phyloP scores from a whole-genome alignment of 2,329 filamentous ascomycete species.

The Cercospora sp. region DNA sequence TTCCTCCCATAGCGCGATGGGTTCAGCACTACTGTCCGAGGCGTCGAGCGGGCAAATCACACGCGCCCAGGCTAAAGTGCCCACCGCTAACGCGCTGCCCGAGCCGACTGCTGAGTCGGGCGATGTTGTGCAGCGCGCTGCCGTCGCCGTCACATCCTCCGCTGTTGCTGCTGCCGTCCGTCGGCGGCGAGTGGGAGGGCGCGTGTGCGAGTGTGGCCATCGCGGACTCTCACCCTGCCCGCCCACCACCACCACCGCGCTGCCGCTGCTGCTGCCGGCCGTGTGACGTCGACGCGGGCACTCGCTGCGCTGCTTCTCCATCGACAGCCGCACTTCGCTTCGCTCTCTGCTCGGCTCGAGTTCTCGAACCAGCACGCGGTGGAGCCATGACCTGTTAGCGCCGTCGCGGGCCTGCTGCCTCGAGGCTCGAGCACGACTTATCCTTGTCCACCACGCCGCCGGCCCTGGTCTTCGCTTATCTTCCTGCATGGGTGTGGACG shows the following conservation, averaged over 20 bases:
- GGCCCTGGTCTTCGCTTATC: slow-evolving; percentile 13
- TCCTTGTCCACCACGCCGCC: not conserved
- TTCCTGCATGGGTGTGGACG: slow-evolving; percentile 3
- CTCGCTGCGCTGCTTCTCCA: not conserved
- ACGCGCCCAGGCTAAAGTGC: slow-evolving; percentile 6
- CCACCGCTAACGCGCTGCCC: slow-evolving; percentile 7
- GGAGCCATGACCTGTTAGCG: slow-evolving; percentile 3
- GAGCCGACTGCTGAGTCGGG: slow-evolving; percentile 9
- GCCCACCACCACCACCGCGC: not conserved
- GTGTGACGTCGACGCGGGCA: not conserved
- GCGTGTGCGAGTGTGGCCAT: not conserved
- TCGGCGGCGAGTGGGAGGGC: not conserved
- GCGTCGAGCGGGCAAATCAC: slow-evolving; percentile 14
- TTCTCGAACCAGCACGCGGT: slow-evolving; percentile 10
- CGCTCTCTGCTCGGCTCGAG: slow-evolving; percentile 10
- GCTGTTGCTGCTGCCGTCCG: not conserved
- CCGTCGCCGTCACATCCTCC: not conserved
- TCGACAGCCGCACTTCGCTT: slow-evolving; percentile 6
- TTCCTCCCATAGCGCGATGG: slow-evolving; percentile 15
- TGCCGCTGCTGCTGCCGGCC: not conserved
- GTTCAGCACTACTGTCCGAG: slow-evolving; percentile 9
- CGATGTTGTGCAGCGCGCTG: not conserved
- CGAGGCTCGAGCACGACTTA: not conserved
- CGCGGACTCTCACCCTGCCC: not conserved
- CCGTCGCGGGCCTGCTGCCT: not conserved